These are phyloP conservation scores for Pythium sp. DNA, from an alignment of 352 stramenopile genomes.

Conservation along the genomic window DNA sequence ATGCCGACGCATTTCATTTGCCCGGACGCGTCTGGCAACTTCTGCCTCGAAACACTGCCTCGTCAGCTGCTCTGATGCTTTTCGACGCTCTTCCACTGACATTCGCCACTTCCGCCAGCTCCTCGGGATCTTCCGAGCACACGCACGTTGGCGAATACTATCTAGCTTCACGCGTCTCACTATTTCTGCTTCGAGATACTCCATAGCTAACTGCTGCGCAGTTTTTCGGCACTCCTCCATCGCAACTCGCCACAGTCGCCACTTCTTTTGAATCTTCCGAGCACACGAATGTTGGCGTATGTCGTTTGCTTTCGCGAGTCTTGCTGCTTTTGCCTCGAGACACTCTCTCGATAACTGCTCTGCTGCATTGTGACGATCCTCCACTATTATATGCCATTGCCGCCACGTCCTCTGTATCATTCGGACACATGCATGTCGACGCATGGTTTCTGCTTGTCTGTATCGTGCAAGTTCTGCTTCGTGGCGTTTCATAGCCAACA, in stretches of 20 bases:
- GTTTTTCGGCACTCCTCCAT: background rate
- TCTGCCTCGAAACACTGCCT: background rate
- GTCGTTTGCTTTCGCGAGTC: background rate
- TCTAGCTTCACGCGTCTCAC: background rate
- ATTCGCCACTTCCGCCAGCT: constrained; percentile 14
- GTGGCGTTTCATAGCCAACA: background rate
- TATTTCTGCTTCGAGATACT: background rate
- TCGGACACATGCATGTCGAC: constrained; percentile 6
- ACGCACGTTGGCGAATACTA: background rate
- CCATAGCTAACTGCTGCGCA: background rate
- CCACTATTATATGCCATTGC: constrained; percentile 3
- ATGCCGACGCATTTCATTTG: constrained; percentile 2
- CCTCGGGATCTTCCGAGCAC: constrained; percentile 6
- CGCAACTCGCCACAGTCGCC: background rate
- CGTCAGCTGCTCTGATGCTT: background rate
- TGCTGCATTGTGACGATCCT: background rate
- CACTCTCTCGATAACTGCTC: background rate
- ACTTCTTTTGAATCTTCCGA: constrained; percentile 4
- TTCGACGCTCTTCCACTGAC: constrained; percentile 11
- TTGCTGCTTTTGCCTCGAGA: background rate
- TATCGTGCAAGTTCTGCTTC: background rate
- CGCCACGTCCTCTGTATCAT: constrained; percentile 19
- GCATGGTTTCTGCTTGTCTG: background rate
- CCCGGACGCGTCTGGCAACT: background rate
- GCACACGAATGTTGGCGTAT: constrained; percentile 5